Conservation (phyloP, 352 stramenopile species). For the Phytophthora constricta region DNA sequence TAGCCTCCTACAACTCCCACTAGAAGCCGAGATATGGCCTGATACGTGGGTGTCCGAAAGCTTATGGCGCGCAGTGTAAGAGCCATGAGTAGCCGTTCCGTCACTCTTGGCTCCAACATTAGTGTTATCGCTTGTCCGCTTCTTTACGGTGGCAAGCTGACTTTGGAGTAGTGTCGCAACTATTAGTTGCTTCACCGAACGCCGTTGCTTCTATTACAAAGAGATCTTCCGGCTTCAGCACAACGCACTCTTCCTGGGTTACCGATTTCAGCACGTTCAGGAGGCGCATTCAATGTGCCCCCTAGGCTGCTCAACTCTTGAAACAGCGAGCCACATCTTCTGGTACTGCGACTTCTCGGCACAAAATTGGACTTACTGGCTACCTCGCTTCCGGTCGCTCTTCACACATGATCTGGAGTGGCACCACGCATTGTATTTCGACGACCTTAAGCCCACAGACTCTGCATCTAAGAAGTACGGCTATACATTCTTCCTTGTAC, state of each 20-base stretch:
- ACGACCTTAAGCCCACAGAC: not conserved
- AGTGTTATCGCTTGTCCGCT: too few relatives aligned
- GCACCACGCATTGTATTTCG: not conserved
- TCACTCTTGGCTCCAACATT: too few relatives aligned
- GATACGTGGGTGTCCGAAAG: too few relatives aligned
- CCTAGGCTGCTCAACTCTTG: not conserved
- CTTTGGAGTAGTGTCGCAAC: too few relatives aligned
- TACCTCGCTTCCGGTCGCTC: not conserved
- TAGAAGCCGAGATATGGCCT: too few relatives aligned
- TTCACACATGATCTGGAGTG: constrained; percentile 2
- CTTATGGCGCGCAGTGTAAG: too few relatives aligned
- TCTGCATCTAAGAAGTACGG: not conserved
- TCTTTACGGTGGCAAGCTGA: too few relatives aligned
- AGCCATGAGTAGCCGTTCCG: too few relatives aligned
- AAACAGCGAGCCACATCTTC: constrained; percentile 2
- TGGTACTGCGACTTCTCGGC: not conserved
- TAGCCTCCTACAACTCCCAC: too few relatives aligned
- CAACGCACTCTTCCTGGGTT: constrained; percentile 4
- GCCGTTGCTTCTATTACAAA: too few relatives aligned
- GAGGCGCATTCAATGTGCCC: not conserved
- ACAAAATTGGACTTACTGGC: constrained; percentile 1
- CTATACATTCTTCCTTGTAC: not conserved
- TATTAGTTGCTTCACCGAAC: too few relatives aligned
- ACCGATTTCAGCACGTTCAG: not conserved
- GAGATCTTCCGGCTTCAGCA: constrained; percentile 9